Conservation (phyloP, 306 rosid species). For the Citrullus amarus region DNA sequence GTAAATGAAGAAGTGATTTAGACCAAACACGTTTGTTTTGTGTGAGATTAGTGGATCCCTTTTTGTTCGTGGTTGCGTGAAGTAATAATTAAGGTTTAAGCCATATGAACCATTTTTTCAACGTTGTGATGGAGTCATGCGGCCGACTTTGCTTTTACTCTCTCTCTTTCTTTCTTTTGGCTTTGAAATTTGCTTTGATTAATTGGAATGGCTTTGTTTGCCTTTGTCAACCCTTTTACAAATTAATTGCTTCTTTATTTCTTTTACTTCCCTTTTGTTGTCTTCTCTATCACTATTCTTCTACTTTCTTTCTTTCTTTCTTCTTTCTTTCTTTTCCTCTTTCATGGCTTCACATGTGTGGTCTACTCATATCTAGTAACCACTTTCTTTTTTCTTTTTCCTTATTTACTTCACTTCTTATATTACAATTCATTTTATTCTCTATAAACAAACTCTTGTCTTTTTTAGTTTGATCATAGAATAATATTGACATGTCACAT, state of each 20-base stretch:
- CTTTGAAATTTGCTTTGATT: background rate
- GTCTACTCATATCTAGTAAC: background rate
- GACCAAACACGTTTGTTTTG: background rate
- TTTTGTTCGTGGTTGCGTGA: background rate
- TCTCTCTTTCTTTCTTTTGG: background rate
- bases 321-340: background rate
- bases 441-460: no score
- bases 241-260: background rate
- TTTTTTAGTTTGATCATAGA: no score
- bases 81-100: background rate
- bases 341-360: background rate
- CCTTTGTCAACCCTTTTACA: conserved; percentile 13
- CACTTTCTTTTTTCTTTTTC: background rate
- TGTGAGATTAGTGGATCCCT: background rate
- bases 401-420: no score
- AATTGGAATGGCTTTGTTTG: conserved; percentile 11
- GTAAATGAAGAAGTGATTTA: background rate
- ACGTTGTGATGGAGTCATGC: background rate
- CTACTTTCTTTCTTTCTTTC: background rate
- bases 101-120: background rate
- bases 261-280: conserved; percentile 7
- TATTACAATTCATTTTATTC: no score
- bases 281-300: background rate
- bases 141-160: conserved; percentile 10
- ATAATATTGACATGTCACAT: no score